Evolutionary conservation across 192 early-diverging fungal genomes (phyloP).

Genomic region (Jimgerdemannia lactiflua): DNA sequence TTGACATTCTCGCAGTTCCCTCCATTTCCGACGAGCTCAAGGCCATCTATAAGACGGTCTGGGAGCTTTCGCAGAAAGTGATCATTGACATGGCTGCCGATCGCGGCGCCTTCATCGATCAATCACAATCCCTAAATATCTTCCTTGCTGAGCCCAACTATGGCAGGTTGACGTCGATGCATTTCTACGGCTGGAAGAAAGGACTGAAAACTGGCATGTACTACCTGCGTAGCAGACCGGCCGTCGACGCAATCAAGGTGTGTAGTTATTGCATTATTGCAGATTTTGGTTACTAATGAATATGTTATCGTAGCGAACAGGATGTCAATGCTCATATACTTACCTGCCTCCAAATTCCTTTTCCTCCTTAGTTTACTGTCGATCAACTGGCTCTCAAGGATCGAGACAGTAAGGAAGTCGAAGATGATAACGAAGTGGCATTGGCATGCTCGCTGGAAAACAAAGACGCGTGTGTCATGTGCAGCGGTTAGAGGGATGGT

Average conservation of each 20-base stretch:
- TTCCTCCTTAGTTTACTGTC: slow-evolving; percentile 77
- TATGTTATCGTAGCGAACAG: background rate
- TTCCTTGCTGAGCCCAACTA: slow-evolving; percentile 93
- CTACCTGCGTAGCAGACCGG: slow-evolving; percentile 94
- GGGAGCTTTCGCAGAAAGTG: slow-evolving; percentile 89
- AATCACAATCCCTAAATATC: slow-evolving; percentile 94
- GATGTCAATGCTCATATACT: background rate
- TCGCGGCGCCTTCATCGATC: slow-evolving; percentile 97
- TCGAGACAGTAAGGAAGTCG: slow-evolving; percentile 21
- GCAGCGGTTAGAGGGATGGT: slow-evolving; percentile 59
- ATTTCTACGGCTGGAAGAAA: slow-evolving; percentile 98
- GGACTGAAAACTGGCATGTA: slow-evolving; percentile 99
- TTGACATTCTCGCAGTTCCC: slow-evolving; percentile 33
- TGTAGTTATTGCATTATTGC: background rate
- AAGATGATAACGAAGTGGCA: slow-evolving; percentile 53
- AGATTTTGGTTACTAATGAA: background rate
- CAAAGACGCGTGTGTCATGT: slow-evolving; percentile 90
- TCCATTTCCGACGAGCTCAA: slow-evolving; percentile 86
- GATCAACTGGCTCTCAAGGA: slow-evolving; percentile 75
- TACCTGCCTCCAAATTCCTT: background rate
- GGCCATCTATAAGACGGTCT: slow-evolving; percentile 96
- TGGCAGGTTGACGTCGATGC: slow-evolving; percentile 95
- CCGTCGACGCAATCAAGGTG: slow-evolving; percentile 91
- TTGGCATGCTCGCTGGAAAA: slow-evolving; percentile 92
- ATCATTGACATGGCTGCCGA: slow-evolving; percentile 97